Evolutionary conservation across 2,329 filamentous ascomycete species (phyloP), one percentile per base, ranked within the genome.

Genomic region (Elsinoe arachidis): DNA sequence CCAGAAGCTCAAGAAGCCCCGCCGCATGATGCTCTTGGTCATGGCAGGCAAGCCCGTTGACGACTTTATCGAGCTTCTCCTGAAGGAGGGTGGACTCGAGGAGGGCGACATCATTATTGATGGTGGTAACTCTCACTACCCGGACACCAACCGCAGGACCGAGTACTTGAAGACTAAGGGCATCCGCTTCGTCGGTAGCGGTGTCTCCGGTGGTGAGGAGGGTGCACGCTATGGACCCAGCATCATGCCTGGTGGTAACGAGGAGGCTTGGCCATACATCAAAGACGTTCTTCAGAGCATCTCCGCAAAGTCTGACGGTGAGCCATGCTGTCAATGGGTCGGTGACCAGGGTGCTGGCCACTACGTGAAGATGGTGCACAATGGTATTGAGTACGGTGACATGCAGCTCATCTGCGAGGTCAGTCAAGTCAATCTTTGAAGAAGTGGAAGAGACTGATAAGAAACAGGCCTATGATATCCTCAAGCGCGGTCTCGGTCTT

Each of bases 281-380:
- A 97, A 99, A 85, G 91, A 97, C 70, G 88, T 99, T 72, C 95
- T 99, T 83, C 93, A 99, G 81, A 84, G 84, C 80, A 96, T 99
- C 73, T 83, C 93, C 63, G 93, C 93, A 76, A 97, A 99, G 85
- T 95, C 88, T 76, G 92, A 96, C 70, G 86, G 86, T 69, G 93
- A 99, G 83, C 79, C 93, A 65, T 99, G 93, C 85, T 99, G 93
- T 73, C 93, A 99, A 78, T 99, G 93, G 93, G 93, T 99, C 69
- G 93, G 93, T 80, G 93, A 97, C 78, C 90, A 97, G 77, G 93
- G 93, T 84, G 89, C 93, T 78, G 93, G 93, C 69, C 93, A 99
- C 86, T 99, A 96, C 82, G 92, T 99, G 81, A 99, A 99, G 88
- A 99, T 99, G 93, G 93, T 99, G 63, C 93, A 99, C 87, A 99